These are phyloP conservation scores for Trifolium fragiferum DNA, from an alignment of 306 rosid species.

Conservation along the genomic window DNA sequence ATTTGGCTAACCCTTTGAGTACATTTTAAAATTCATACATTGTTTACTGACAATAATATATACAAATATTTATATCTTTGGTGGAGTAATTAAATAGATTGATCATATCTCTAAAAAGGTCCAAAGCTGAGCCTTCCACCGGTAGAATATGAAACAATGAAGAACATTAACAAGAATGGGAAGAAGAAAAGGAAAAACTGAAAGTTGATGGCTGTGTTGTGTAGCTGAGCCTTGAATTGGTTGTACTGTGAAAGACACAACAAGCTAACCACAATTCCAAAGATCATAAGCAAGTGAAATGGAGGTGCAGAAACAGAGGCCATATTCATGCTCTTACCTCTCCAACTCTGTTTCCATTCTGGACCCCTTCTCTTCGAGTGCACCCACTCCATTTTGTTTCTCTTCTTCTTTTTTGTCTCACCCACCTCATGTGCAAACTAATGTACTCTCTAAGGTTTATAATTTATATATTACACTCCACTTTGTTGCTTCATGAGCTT, in stretches of 20 bases:
- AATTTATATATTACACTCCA: neutral
- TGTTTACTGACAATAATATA: neutral
- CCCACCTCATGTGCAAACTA: neutral
- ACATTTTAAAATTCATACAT: neutral
- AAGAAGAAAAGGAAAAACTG: constrained; percentile 60
- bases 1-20: neutral
- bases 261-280: constrained; percentile 66
- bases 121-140: constrained; percentile 45
- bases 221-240: constrained; percentile 53
- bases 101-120: constrained; percentile 6
- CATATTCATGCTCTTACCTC: constrained; percentile 45
- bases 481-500: neutral
- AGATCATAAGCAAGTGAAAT: constrained; percentile 59
- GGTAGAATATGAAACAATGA: constrained; percentile 56
- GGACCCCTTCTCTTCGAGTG: constrained; percentile 64
- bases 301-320: constrained; percentile 65
- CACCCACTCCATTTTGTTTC: constrained; percentile 64
- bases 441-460: neutral
- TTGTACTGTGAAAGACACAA: constrained; percentile 66
- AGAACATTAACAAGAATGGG: constrained; percentile 54
- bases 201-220: constrained; percentile 47
- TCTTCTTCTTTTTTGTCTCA: neutral
- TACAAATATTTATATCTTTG: neutral
- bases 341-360: constrained; percentile 74
- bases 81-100: neutral